Conservation (phyloP, 2,329 filamentous ascomycete genomes). For the Fonsecaea nubica region DNA sequence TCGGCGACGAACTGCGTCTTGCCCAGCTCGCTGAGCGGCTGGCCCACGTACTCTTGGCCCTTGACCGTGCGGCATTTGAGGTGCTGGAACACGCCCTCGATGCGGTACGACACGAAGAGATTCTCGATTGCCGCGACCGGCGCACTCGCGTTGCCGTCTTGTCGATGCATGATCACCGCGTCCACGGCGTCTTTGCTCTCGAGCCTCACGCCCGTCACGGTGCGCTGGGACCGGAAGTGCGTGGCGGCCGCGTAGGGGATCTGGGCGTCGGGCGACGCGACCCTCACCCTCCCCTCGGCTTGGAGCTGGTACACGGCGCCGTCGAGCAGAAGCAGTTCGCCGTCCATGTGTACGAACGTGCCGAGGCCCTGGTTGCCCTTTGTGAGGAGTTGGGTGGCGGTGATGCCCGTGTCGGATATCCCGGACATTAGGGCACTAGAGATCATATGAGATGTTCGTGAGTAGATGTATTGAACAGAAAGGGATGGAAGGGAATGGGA, state of each 20-base stretch:
- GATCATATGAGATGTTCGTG: too few relatives aligned
- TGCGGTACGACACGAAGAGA: conserved; percentile 43
- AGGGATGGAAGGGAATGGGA: too few relatives aligned
- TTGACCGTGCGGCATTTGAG: conserved; percentile 43
- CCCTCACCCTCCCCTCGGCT: conserved; percentile 46
- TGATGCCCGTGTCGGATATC: conserved; percentile 55
- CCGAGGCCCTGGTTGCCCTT: conserved; percentile 60
- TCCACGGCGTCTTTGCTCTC: conserved; percentile 39
- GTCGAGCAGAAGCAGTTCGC: conserved; percentile 54
- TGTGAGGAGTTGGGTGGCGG: conserved; percentile 53
- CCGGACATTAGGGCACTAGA: conserved; percentile 52
- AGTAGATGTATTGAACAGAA: too few relatives aligned
- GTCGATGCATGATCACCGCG: conserved; percentile 31
- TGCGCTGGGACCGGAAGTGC: conserved; percentile 42
- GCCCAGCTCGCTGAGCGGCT: conserved; percentile 46
- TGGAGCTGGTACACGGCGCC: conserved; percentile 52
- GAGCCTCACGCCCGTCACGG: conserved; percentile 30
- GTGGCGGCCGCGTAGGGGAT: conserved; percentile 50
- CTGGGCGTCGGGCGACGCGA: conserved; percentile 45
- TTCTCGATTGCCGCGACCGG: conserved; percentile 28
- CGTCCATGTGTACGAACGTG: conserved; percentile 54
- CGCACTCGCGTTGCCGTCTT: conserved; percentile 32
- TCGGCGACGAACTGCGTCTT: conserved; percentile 50
- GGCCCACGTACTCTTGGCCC: conserved; percentile 43
- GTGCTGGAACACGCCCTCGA: conserved; percentile 40